Evolutionary conservation across 306 rosid genomes (phyloP).

Genomic region (Oemleria cerasiformis): DNA sequence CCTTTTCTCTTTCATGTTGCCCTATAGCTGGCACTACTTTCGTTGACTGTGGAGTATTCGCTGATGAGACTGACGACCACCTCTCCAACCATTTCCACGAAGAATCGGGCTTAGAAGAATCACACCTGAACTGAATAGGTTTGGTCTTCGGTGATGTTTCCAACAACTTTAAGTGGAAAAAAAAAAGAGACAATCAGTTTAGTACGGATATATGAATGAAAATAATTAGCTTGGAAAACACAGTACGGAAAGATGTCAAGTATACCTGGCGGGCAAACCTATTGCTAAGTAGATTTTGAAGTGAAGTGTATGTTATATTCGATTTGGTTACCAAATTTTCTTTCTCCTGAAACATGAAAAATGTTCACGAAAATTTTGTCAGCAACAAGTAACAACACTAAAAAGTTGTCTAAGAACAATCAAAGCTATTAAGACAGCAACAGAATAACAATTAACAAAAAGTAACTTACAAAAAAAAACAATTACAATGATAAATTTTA

Average conservation of each 20-base stretch:
- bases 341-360: conserved; percentile 49
- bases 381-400: not conserved
- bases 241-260: conserved; percentile 13
- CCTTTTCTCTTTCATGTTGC: conserved; percentile 38
- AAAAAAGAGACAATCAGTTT: not conserved
- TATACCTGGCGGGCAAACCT: conserved; percentile 79
- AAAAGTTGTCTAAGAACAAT: not conserved
- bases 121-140: conserved; percentile 68
- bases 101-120: conserved; percentile 77
- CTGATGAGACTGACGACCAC: conserved; percentile 71
- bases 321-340: conserved; percentile 36
- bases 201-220: conserved; percentile 9
- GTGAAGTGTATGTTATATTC: conserved; percentile 36
- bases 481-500: not conserved
- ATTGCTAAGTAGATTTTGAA: conserved; percentile 75
- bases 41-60: conserved; percentile 35
- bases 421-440: not conserved
- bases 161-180: conserved; percentile 49
- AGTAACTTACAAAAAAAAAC: not conserved
- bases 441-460: not conserved
- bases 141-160: conserved; percentile 71
- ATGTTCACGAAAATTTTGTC: not conserved
- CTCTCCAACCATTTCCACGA: conserved; percentile 99
- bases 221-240: conserved; percentile 11
- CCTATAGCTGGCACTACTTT: conserved; percentile 31